Conservation (phyloP, 1,139 yeast species). For the Magnusiomyces ingens region DNA sequence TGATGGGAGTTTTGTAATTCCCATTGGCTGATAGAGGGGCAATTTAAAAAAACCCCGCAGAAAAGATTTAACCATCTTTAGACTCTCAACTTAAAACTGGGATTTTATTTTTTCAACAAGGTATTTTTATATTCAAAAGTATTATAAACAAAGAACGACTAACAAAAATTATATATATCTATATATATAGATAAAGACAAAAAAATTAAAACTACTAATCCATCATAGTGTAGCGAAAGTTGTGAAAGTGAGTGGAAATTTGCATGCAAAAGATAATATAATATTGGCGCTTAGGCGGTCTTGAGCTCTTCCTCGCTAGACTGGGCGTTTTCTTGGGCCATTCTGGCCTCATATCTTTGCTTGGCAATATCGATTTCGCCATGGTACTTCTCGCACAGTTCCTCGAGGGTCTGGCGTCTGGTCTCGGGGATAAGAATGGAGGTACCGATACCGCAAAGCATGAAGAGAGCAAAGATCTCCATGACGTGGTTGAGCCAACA, state of each 20-base stretch:
- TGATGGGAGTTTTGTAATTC: too few relatives aligned
- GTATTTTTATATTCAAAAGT: too few relatives aligned
- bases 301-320: neutral
- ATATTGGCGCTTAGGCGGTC: too few relatives aligned
- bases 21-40: too few relatives aligned
- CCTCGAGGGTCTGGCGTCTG: conserved; percentile 80
- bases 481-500: conserved; percentile 87
- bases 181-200: neutral
- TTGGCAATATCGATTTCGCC: conserved; percentile 59
- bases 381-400: conserved; percentile 67
- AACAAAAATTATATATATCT: neutral
- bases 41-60: too few relatives aligned
- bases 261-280: too few relatives aligned
- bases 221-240: too few relatives aligned
- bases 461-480: conserved; percentile 87
- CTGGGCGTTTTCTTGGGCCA: neutral
- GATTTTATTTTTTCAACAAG: neutral
- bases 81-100: neutral
- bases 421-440: conserved; percentile 79
- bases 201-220: neutral
- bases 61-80: too few relatives aligned
- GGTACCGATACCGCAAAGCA: conserved; percentile 66
- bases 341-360: conserved; percentile 11
- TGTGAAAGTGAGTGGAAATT: too few relatives aligned
- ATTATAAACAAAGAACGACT: neutral